Evolutionary conservation across 345 rosid genomes (phyloP).

Genomic region (Barbarea vulgaris): DNA sequence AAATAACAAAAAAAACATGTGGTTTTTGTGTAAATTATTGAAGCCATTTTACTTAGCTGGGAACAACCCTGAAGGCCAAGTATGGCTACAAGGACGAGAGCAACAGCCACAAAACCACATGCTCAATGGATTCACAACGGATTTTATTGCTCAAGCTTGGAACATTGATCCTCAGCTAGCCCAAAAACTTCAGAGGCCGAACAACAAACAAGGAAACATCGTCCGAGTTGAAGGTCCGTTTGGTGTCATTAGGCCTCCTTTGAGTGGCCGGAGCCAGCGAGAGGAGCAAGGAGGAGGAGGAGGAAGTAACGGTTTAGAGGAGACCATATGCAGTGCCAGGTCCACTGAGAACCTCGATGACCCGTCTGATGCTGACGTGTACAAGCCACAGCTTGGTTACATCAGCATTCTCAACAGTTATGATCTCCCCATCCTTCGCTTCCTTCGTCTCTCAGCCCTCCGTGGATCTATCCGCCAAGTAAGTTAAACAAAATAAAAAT

Average conservation of each 20-base stretch:
- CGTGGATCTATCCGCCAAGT: slow-evolving; percentile 51
- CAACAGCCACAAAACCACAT: slow-evolving; percentile 39
- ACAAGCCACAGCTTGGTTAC: slow-evolving; percentile 63
- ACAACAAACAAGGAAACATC: slow-evolving; percentile 55
- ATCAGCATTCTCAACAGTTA: slow-evolving; percentile 54
- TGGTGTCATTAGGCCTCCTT: slow-evolving; percentile 51
- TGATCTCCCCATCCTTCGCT: slow-evolving; percentile 58
- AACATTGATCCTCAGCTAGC: slow-evolving; percentile 46
- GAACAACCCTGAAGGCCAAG: slow-evolving; percentile 52
- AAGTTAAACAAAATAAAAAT: neutral
- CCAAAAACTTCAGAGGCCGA: slow-evolving; percentile 47
- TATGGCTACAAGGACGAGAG: slow-evolving; percentile 25
- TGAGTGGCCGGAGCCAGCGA: slow-evolving; percentile 19
- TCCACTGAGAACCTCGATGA: slow-evolving; percentile 47
- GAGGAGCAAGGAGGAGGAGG: neutral
- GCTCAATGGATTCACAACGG: slow-evolving; percentile 48
- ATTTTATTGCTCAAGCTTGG: slow-evolving; percentile 54
- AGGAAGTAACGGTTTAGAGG: slow-evolving; percentile 56
- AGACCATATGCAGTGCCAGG: slow-evolving; percentile 56
- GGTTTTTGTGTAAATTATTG: neutral
- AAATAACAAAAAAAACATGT: neutral
- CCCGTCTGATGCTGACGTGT: slow-evolving; percentile 57
- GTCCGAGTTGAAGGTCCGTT: slow-evolving; percentile 49
- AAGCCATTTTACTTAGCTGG: slow-evolving; percentile 67
- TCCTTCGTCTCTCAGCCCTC: slow-evolving; percentile 60